phyloP scores from a whole-genome alignment of 768 basidiomycete species.

The Rickenella mellea region DNA sequence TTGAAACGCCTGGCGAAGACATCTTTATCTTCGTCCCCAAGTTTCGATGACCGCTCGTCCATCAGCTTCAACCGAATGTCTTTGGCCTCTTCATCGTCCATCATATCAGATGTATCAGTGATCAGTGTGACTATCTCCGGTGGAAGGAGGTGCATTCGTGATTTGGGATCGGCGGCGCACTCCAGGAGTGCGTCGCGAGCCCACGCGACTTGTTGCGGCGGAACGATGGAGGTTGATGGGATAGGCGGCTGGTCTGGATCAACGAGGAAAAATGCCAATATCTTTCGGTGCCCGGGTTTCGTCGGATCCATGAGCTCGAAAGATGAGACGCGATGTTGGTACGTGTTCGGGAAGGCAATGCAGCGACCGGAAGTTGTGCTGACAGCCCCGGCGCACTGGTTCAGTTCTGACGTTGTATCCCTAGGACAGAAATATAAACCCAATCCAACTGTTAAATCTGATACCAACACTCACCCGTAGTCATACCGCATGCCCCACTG shows the following conservation, averaged over 20 bases:
- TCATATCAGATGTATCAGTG: conserved; percentile 8
- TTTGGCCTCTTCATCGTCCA: conserved; percentile 7
- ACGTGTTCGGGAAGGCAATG: conserved; percentile 27
- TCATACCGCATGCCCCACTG: conserved; percentile 6
- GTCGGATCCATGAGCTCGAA: conserved; percentile 23
- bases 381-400: conserved; percentile 19
- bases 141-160: conserved; percentile 8
- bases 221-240: conserved; percentile 21
- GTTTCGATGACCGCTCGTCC: conserved; percentile 11
- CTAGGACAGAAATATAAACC: conserved; percentile 1
- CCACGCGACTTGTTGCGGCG: conserved; percentile 24
- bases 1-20: background rate
- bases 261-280: conserved; percentile 27
- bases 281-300: conserved; percentile 29
- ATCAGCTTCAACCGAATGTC: conserved; percentile 10
- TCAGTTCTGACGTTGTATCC: conserved; percentile 1
- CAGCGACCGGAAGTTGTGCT: conserved; percentile 17
- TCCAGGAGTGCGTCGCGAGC: conserved; percentile 10
- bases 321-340: conserved; percentile 26
- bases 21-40: background rate
- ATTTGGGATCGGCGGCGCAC: background rate
- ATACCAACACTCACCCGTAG: conserved; percentile 3
- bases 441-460: background rate
- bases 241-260: conserved; percentile 20
- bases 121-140: conserved; percentile 12